Percentiles rank a stretch among this genome's conserved stretches.
These are phyloP conservation scores for Candolleomyces eurysporus DNA, from an alignment of 768 basidiomycete species.

Conservation along the genomic window DNA sequence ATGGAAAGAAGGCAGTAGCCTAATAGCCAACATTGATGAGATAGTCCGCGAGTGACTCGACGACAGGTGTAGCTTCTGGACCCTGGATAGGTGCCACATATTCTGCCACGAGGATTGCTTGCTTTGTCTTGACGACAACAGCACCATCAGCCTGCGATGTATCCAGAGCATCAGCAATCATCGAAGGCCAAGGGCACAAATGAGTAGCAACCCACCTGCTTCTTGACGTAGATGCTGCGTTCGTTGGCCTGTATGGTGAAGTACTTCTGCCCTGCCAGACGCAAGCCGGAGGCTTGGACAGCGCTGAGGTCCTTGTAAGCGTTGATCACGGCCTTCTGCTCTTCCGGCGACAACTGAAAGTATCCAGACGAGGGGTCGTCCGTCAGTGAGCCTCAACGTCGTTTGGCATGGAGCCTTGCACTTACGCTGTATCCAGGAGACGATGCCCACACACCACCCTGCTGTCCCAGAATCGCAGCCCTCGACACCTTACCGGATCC, in stretches of 20 bases:
- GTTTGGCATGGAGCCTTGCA: too few species aligned
- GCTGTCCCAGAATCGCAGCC: constrained; percentile 74
- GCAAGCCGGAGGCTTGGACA: constrained; percentile 59
- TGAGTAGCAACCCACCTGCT: constrained; percentile 48
- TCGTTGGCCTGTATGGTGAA: constrained; percentile 52
- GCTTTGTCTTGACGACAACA: constrained; percentile 74
- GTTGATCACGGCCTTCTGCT: constrained; percentile 53
- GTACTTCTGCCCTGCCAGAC: constrained; percentile 70
- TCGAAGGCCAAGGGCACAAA: neutral
- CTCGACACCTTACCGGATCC: constrained; percentile 68
- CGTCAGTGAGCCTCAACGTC: neutral
- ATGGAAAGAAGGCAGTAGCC: neutral
- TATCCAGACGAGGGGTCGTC: neutral
- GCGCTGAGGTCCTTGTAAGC: constrained; percentile 41
- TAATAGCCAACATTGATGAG: constrained; percentile 61
- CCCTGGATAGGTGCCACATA: constrained; percentile 68
- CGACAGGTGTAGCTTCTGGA: constrained; percentile 60
- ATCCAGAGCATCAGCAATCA: neutral
- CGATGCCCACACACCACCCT: constrained; percentile 78
- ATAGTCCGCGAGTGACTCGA: constrained; percentile 76
- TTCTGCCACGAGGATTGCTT: constrained; percentile 80
- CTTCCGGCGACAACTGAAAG: constrained; percentile 56
- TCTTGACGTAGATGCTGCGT: constrained; percentile 73
- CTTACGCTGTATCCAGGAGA: constrained; percentile 57
- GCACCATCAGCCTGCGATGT: constrained; percentile 65